Evolutionary conservation across 441 rosid genomes (phyloP).

Genomic region (Adansonia gregorii): DNA sequence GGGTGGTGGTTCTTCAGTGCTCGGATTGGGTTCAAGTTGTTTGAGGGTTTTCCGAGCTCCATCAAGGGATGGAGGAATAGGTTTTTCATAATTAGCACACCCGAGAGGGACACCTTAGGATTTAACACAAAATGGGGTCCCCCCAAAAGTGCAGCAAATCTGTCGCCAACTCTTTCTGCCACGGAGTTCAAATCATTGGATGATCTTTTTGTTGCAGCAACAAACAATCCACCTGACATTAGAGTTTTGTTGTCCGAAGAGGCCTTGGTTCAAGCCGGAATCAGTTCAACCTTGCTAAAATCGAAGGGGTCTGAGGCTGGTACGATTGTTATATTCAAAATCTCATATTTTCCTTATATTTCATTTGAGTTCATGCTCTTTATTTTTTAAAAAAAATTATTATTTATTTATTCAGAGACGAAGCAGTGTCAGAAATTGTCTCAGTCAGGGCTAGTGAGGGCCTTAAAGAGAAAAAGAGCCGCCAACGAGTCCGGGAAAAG

Average conservation of each 20-base stretch:
- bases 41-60: neutral
- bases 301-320: neutral
- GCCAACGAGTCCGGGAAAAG: neutral
- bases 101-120: neutral
- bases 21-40: neutral
- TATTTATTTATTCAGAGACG: neutral
- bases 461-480: constrained; percentile 7
- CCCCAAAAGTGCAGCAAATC: neutral
- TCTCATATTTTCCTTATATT: neutral
- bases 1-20: constrained; percentile 14
- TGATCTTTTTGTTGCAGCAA: neutral
- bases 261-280: constrained; percentile 6
- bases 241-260: constrained; percentile 1
- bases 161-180: neutral
- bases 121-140: constrained; percentile 1
- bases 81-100: constrained; percentile 1
- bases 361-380: neutral
- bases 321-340: neutral
- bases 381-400: too few species aligned
- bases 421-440: neutral
- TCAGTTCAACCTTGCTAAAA: neutral
- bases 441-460: neutral
- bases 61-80: constrained; percentile 3
- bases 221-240: neutral
- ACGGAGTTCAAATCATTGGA: neutral